Base-by-base conservation (phyloP, 2,329 filamentous ascomycete species). In the Aspergillus pseudoglaucus region DNA sequence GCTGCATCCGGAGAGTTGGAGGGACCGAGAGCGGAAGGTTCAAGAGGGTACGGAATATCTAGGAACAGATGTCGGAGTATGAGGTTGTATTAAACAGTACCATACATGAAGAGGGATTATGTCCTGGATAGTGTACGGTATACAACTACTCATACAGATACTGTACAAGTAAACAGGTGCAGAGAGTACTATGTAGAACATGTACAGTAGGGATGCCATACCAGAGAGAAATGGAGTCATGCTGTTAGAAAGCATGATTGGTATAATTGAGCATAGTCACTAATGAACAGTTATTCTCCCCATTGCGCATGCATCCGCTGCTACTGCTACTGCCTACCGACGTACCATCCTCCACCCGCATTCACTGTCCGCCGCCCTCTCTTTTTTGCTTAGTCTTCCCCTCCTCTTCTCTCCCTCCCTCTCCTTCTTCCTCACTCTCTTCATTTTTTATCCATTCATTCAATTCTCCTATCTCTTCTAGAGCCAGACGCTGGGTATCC, bases 221-320 rank as follows among this genome's bases (percentile, higher is more conserved):
- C 25, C 10, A 30, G 10, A 10, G 12, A 30, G 25, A 12, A 9
- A 18, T 18, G n/a, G 35, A 38, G 35, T 15, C 15, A 38, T 9
- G 8, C 7, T 38, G 7, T 8, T 15, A 8, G 18, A 18, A 50
- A 49, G 25, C 42, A 49, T 44, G 48, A 49, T 56, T 56, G 56
- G 56, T 50, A 55, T 58, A 52, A 58, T 53, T 54, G 52, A n/a
- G 52, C 55, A 55, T 57, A 50, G 52, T 58, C 56, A 53, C 53
- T 53, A 17, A 38, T 30, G 25, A 30, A 30, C 25, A 30, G 10
- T 9, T n/a, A n/a, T n/a, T n/a, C 9, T 30, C 38, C 22, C 35
- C 40, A 35, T 47, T 49, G 35, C 18, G 18, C 35, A 38, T 38
- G 18, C n/a, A 38, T 15, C 35, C 35, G 18, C 18, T 17, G 15